Conservation (phyloP, 1,284 basidiomycete species). For the Xerocomus amazonicus region DNA sequence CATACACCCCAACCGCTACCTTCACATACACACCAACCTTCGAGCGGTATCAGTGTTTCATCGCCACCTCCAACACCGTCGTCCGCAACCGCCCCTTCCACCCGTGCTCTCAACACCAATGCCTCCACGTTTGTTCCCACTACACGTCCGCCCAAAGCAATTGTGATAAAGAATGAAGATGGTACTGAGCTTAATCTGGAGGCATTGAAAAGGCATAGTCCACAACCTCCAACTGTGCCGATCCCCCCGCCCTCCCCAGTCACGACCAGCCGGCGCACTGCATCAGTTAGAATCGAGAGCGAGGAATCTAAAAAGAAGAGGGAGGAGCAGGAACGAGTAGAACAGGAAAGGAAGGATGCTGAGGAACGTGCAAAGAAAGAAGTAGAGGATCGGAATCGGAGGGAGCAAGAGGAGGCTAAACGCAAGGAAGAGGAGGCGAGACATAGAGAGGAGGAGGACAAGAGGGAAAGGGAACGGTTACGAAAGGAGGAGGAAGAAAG, state of each 20-base stretch:
- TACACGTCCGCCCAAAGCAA: slow-evolving; percentile 23
- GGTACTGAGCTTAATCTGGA: slow-evolving; percentile 61
- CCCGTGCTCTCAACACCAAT: slow-evolving; percentile 52
- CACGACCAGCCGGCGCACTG: slow-evolving; percentile 32
- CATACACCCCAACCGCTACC: slow-evolving; percentile 52
- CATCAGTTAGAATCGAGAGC: slow-evolving; percentile 53
- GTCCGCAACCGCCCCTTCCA: slow-evolving; percentile 39
- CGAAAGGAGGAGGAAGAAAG: slow-evolving; percentile 38
- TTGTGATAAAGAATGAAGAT: slow-evolving; percentile 43
- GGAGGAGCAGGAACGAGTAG: slow-evolving; percentile 49
- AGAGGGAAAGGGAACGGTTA: slow-evolving; percentile 34
- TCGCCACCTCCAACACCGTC: slow-evolving; percentile 71
- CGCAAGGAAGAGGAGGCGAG: slow-evolving; percentile 33
- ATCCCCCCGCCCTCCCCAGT: slow-evolving; percentile 41
- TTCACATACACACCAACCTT: slow-evolving; percentile 46
- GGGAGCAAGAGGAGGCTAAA: slow-evolving; percentile 35
- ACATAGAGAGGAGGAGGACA: slow-evolving; percentile 32
- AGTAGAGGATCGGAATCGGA: slow-evolving; percentile 38
- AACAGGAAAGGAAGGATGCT: slow-evolving; percentile 37
- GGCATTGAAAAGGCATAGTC: slow-evolving; percentile 46
- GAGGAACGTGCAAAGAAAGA: slow-evolving; percentile 34
- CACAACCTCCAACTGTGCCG: slow-evolving; percentile 40
- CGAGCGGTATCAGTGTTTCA: slow-evolving; percentile 47
- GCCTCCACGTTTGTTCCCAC: slow-evolving; percentile 63
- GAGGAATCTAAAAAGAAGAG: slow-evolving; percentile 52